Percentiles rank a stretch among this genome's conserved stretches.
Conservation (phyloP, 805 yeast genomes). For the Schwanniomyces sp. region DNA sequence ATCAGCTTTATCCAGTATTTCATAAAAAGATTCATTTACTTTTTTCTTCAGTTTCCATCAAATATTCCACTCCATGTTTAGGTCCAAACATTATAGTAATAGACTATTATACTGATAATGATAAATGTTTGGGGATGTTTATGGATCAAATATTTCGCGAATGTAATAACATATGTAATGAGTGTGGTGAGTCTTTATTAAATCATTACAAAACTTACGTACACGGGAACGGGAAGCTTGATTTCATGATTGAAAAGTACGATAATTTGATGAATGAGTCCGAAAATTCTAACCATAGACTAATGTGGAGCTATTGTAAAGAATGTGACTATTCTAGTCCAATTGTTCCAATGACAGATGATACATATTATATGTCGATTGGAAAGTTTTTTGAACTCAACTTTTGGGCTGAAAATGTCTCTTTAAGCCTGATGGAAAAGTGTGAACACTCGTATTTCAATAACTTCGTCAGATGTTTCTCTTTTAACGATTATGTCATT, state of each 20-base stretch:
- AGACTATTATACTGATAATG: slow-evolving; percentile 89
- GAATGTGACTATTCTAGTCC: slow-evolving; percentile 76
- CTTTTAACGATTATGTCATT: slow-evolving; percentile 74
- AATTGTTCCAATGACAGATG: slow-evolving; percentile 76
- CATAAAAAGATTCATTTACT: slow-evolving; percentile 81
- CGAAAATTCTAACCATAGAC: slow-evolving; percentile 46
- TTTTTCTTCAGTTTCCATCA: slow-evolving; percentile 78
- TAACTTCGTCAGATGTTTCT: slow-evolving; percentile 82
- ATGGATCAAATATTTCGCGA: slow-evolving; percentile 76
- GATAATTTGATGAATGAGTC: slow-evolving; percentile 21
- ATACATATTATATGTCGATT: slow-evolving; percentile 86
- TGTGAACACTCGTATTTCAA: slow-evolving; percentile 82
- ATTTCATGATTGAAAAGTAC: slow-evolving; percentile 63
- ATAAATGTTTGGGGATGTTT: slow-evolving; percentile 84
- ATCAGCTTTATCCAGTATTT: slow-evolving; percentile 42
- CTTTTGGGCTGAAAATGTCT: slow-evolving; percentile 58
- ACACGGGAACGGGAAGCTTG: slow-evolving; percentile 83
- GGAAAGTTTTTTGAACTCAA: slow-evolving; percentile 89
- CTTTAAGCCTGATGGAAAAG: slow-evolving; percentile 19
- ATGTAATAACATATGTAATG: slow-evolving; percentile 68
- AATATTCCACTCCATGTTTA: slow-evolving; percentile 85
- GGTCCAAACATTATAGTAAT: slow-evolving; percentile 87
- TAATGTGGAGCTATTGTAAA: slow-evolving; percentile 92
- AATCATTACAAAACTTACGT: slow-evolving; percentile 87
- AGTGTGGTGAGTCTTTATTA: slow-evolving; percentile 68